A percentile compares a stretch with the other conserved stretches of the same genome.
phyloP scores from a whole-genome alignment of 257 asterid genomes.

The Solanum tarijense region DNA sequence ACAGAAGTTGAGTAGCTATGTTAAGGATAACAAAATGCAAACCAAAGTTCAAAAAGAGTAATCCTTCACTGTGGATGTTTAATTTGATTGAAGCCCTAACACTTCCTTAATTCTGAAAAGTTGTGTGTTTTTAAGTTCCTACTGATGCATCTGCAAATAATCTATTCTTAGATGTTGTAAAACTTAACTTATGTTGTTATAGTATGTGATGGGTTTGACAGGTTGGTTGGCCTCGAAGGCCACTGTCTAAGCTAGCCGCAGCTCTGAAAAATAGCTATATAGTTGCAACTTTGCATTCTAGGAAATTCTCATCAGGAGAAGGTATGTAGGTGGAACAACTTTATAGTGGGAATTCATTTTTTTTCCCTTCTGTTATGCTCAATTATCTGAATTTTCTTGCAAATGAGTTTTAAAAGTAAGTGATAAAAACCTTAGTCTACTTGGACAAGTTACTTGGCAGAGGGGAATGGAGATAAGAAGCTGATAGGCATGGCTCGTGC shows the following conservation, averaged over 20 bases:
- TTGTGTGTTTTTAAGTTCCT: neutral
- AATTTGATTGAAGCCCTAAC: neutral
- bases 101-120: neutral
- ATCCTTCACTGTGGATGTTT: neutral
- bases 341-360: constrained; percentile 1
- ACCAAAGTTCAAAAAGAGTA: neutral
- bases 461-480: constrained; percentile 60
- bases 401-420: constrained; percentile 24
- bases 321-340: constrained; percentile 33
- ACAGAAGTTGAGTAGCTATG: neutral
- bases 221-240: constrained; percentile 99
- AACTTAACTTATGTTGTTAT: neutral
- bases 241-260: constrained; percentile 79
- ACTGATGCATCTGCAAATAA: neutral
- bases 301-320: constrained; percentile 52
- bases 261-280: constrained; percentile 93
- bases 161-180: neutral
- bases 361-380: neutral
- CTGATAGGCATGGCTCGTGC: constrained; percentile 99
- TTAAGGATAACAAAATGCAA: neutral
- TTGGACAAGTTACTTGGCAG: constrained; percentile 94
- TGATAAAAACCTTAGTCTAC: constrained; percentile 76
- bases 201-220: constrained; percentile 15
- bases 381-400: neutral
- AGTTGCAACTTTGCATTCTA: constrained; percentile 81